Base-by-base conservation (phyloP, 495 filamentous ascomycete species). In the Cenococcum geophilum region DNA sequence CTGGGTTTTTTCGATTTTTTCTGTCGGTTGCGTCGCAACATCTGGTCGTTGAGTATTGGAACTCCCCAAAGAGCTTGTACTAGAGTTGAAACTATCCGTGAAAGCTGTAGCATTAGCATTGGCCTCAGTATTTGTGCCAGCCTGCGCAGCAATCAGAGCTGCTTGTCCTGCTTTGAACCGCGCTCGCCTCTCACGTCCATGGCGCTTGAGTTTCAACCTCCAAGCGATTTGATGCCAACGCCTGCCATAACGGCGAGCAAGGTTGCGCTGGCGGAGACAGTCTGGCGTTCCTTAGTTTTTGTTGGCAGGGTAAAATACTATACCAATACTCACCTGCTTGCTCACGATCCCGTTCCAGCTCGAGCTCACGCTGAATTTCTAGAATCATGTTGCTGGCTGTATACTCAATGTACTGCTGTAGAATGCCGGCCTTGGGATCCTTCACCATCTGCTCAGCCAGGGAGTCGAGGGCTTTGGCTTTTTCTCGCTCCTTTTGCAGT, bases 331-430 rank as follows among this genome's bases (percentile, higher is more conserved):
- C 22, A 21, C n/a, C 34, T 14, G 35, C 61, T 37, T 36, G n/a
- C 37, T 36, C 43, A 36, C 20, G 42, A 14, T 34, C 52, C 60
- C 45, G 21, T 23, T 32, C 45, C 54, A 5, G 34, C 49, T 52
- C 49, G 22, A 57, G 16, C 16, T 59, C 21, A 21, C 36, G 37
- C 23, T 27, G n/a, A 14, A 55, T 35, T 48, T 59, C 25, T 8
- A 9, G 8, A 12, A 49, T 25, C 6, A 54, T 48, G 11, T 9
- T 34, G 22, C 57, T 1, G n/a, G 59, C 37, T n/a, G 54, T 20
- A 36, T 59, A 16, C 34, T 67, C 64, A 18, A 59, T 27, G 40
- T 36, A 68, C 32, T 65, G 58, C 25, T 52, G n/a, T 11, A 68
- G 9, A 27, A 68, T 25, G 37, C 58, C 58, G 16, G 55, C 18